Evolutionary conservation across 1,139 yeast species (phyloP).

Genomic region (Pichia sp.): DNA sequence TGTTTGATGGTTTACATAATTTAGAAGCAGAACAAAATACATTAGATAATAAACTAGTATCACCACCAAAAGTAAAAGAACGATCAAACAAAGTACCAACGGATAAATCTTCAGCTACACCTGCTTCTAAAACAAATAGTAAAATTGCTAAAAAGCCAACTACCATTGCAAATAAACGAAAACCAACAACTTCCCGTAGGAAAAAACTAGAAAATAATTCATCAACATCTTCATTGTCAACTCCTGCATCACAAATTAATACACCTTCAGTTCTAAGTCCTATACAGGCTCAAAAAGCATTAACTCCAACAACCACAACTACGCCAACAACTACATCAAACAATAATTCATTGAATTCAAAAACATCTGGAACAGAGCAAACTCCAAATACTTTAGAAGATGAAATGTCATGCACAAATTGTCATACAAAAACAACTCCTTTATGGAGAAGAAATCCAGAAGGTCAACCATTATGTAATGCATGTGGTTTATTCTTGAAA

Average conservation of each 20-base stretch:
- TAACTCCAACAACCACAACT: neutral
- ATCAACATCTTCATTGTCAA: neutral
- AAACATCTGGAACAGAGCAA: neutral
- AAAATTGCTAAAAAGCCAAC: neutral
- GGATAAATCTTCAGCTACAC: neutral
- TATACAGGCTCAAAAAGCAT: neutral
- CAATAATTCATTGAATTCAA: slow-evolving; percentile 2
- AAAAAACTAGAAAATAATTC: neutral
- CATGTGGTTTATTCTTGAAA: slow-evolving; percentile 87
- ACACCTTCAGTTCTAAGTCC: neutral
- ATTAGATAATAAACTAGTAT: neutral
- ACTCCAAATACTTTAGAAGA: slow-evolving; percentile 8
- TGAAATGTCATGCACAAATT: slow-evolving; percentile 59
- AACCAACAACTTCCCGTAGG: slow-evolving; percentile 1
- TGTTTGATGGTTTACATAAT: slow-evolving; percentile 18
- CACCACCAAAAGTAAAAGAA: too few species aligned
- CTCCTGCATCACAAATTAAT: neutral
- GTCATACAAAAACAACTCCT: slow-evolving; percentile 91
- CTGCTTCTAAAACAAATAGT: neutral
- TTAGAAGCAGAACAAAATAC: neutral
- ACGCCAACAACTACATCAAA: neutral
- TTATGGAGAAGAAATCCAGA: slow-evolving; percentile 91
- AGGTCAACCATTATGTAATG: slow-evolving; percentile 90
- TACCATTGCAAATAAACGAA: neutral
- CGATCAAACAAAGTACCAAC: too few species aligned